phyloP scores from a whole-genome alignment of 2,329 filamentous ascomycete genomes.

The Exophiala spinifera region DNA sequence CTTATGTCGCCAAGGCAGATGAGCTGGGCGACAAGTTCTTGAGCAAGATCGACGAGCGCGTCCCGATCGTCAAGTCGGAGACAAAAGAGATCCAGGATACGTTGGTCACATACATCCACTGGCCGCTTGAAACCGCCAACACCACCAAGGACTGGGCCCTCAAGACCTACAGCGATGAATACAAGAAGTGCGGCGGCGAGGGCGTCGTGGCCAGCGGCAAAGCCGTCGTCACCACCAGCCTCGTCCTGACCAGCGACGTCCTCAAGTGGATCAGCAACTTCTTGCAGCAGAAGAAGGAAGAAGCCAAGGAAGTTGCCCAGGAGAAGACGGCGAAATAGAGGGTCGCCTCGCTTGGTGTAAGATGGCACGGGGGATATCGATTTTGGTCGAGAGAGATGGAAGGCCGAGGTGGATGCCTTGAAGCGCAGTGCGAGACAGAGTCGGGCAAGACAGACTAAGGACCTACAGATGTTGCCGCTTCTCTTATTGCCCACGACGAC shows the following conservation, averaged over 20 bases:
- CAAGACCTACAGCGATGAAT: conserved; percentile 44
- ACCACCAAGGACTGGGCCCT: conserved; percentile 51
- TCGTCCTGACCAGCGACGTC: conserved; percentile 65
- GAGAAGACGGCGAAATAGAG: conserved; percentile 25
- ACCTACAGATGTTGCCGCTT: too few relatives aligned
- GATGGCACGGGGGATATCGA: neutral
- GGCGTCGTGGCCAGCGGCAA: conserved; percentile 66
- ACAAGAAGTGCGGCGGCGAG: conserved; percentile 51
- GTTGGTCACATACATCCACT: conserved; percentile 58
- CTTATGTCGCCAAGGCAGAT: conserved; percentile 82
- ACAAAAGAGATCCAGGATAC: conserved; percentile 66
- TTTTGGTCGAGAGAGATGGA: neutral
- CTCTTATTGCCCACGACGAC: too few relatives aligned
- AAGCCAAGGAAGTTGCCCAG: conserved; percentile 50
- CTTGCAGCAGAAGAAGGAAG: conserved; percentile 60
- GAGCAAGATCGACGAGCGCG: conserved; percentile 63
- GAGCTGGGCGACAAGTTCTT: conserved; percentile 70
- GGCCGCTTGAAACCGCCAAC: conserved; percentile 62
- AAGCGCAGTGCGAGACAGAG: too few relatives aligned
- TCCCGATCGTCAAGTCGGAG: conserved; percentile 73
- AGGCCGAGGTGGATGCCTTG: too few relatives aligned
- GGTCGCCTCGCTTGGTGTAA: neutral
- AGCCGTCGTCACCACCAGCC: conserved; percentile 64
- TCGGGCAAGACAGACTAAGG: too few relatives aligned
- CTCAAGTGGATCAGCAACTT: conserved; percentile 59